Base-by-base conservation (phyloP, 192 early-diverging fungal genomes). In the Gryganskiella cystojenkinii region DNA sequence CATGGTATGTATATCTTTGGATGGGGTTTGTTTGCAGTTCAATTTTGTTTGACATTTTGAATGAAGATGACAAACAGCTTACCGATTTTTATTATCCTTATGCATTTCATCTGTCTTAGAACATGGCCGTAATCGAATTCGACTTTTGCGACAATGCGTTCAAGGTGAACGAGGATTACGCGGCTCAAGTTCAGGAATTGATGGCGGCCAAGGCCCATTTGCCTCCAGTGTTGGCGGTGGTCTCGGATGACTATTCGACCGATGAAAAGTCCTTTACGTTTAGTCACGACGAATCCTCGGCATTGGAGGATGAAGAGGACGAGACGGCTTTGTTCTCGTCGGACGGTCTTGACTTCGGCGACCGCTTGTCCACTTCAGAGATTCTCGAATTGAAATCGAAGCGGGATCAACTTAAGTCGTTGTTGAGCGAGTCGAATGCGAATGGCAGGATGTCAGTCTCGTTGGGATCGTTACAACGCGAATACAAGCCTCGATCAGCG, bases 121-220 rank as follows among this genome's bases (percentile, higher is more conserved):
- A 69, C 15, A 68, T 78, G 74, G 61, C 57, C 30, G 56, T 78
- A n/a, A 28, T 78, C 5, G 74, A 55, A 30, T 78, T 69, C 22
- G 74, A 78, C 56, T 78, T 78, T 25, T 78, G 67, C 30, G 74
- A 78, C 37, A 78, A 78, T 61, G 65, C 74, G 28, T 78, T 78
- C 61, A 78, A 78, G 58, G 40, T 78, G 17, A 54, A 62, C 40
- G 65, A 64, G 3, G 61, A 56, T 1, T 78, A 78, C 53, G 40
- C 47, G 4, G 52, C 46, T 1, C 52, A 67, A 44, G 53, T 45
- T 13, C 45, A 76, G 25, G 63, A 68, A 8, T 19, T 19, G 2
- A 22, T 35, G 15, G 17, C 53, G 0, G 35, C n/a, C 11, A 70
- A 64, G 22, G 27, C 1, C 19, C 20, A 9, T 52, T 25, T 13